Percentiles rank a stretch among this genome's conserved stretches.
phyloP scores from a whole-genome alignment of 2,329 filamentous ascomycete species.

The Scopulariopsis brevicaulis region DNA sequence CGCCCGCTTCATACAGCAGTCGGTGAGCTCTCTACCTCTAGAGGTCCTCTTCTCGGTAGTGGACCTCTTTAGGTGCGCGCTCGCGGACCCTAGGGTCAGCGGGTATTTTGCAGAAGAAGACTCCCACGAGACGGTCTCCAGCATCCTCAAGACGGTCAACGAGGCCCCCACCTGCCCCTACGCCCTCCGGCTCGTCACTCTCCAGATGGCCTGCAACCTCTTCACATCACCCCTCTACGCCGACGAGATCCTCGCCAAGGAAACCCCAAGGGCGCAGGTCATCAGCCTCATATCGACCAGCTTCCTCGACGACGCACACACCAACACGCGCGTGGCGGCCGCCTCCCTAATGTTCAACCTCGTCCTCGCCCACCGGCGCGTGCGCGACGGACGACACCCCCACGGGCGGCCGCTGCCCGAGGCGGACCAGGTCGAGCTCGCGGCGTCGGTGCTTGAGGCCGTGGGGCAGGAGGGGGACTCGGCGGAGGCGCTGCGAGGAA shows the following conservation, averaged over 20 bases:
- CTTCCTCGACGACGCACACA: slow-evolving; percentile 66
- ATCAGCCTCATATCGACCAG: slow-evolving; percentile 63
- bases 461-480: slow-evolving; percentile 48
- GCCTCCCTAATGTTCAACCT: slow-evolving; percentile 80
- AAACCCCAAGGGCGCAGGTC: slow-evolving; percentile 41
- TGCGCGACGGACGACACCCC: slow-evolving; percentile 38
- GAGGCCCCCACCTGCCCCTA: slow-evolving; percentile 55
- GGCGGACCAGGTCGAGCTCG: slow-evolving; percentile 67
- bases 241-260: slow-evolving; percentile 44
- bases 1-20: slow-evolving; percentile 45
- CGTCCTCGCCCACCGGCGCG: slow-evolving; percentile 55
- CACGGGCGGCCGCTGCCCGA: slow-evolving; percentile 49
- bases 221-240: slow-evolving; percentile 67
- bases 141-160: slow-evolving; percentile 50
- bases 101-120: slow-evolving; percentile 74
- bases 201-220: slow-evolving; percentile 77
- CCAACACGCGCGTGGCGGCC: slow-evolving; percentile 68
- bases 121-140: slow-evolving; percentile 48
- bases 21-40: slow-evolving; percentile 41
- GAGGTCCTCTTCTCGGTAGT: slow-evolving; percentile 68
- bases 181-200: slow-evolving; percentile 67
- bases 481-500: slow-evolving; percentile 62
- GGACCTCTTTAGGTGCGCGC: slow-evolving; percentile 71
- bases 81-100: slow-evolving; percentile 68
- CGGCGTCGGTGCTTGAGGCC: slow-evolving; percentile 70